phyloP scores from a whole-genome alignment of 2,329 filamentous ascomycete species.

The Penicillium digitatum region DNA sequence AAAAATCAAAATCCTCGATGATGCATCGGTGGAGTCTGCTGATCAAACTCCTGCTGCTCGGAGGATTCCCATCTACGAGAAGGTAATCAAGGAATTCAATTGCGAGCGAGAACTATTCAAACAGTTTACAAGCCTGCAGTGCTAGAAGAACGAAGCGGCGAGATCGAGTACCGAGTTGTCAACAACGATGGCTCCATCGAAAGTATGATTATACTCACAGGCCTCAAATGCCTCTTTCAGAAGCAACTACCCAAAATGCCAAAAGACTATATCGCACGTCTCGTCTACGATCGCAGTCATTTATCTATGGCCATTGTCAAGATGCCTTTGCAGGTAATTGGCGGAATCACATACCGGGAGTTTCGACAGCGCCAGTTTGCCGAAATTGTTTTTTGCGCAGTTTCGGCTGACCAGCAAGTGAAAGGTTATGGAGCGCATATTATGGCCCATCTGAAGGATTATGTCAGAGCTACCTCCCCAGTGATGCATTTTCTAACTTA shows the following conservation, averaged over 20 bases:
- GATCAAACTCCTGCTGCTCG: no score
- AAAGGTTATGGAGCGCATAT: constrained; percentile 36
- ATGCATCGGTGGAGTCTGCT: no score
- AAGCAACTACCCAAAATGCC: constrained; percentile 99
- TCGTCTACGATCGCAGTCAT: constrained; percentile 96
- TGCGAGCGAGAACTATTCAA: no score
- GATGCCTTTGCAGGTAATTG: constrained; percentile 85
- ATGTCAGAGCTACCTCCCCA: constrained; percentile 45
- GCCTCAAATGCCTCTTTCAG: constrained; percentile 95
- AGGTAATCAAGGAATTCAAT: no score
- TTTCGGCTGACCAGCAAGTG: constrained; percentile 79
- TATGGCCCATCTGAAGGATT: no score
- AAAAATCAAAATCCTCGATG: no score
- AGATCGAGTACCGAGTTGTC: constrained; percentile 95
- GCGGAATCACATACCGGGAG: constrained; percentile 89
- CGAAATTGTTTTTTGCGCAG: constrained; percentile 97
- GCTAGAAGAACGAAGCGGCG: constrained; percentile 84
- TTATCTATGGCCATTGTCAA: constrained; percentile 96
- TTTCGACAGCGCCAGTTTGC: constrained; percentile 91
- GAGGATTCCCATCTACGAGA: no score
- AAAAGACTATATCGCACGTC: constrained; percentile 96
- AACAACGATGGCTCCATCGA: constrained; percentile 90
- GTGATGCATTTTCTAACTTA: constrained; percentile 47
- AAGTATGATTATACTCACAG: constrained; percentile 88
- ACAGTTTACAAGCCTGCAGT: constrained; percentile 87